Percentiles rank a stretch among this genome's conserved stretches.
Conservation (phyloP, 345 rosid species). For the Odontarrhena argentea region DNA sequence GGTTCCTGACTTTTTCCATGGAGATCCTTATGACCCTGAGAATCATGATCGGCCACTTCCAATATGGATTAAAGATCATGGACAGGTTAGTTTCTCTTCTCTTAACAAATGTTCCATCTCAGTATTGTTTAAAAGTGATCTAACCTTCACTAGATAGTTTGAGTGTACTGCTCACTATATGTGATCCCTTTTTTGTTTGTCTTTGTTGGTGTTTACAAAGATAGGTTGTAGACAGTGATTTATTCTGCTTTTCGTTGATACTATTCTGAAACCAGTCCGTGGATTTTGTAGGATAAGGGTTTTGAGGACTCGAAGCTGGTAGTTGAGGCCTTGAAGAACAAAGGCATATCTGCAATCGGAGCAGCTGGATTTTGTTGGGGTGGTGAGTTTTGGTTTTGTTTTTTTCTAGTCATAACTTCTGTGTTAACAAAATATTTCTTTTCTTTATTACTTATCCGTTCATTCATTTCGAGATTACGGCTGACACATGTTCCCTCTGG, state of each 20-base stretch:
- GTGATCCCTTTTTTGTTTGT: not conserved
- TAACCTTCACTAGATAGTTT: not conserved
- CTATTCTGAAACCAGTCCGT: slow-evolving; percentile 12
- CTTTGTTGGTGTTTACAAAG: slow-evolving; percentile 2
- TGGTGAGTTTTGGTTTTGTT: slow-evolving; percentile 47
- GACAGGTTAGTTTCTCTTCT: slow-evolving; percentile 50
- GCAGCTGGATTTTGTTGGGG: slow-evolving; percentile 79
- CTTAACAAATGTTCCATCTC: slow-evolving; percentile 38
- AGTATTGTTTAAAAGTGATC: not conserved
- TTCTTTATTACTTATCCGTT: too few relatives aligned
- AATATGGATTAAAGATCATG: slow-evolving; percentile 72
- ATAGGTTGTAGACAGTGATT: not conserved
- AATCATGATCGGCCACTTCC: slow-evolving; percentile 46
- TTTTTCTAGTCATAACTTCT: too few relatives aligned
- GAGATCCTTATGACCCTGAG: slow-evolving; percentile 57
- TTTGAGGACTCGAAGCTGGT: slow-evolving; percentile 71
- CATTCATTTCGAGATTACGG: too few relatives aligned
- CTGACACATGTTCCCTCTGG: not conserved
- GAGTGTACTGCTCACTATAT: not conserved
- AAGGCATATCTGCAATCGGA: slow-evolving; percentile 59
- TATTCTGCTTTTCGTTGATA: not conserved
- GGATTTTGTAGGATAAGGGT: slow-evolving; percentile 60
- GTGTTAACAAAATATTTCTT: not conserved
- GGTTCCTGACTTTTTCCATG: slow-evolving; percentile 70
- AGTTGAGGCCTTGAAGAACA: slow-evolving; percentile 59